Conservation (phyloP, 257 asterid genomes). For the Lycium ferocissimum region DNA sequence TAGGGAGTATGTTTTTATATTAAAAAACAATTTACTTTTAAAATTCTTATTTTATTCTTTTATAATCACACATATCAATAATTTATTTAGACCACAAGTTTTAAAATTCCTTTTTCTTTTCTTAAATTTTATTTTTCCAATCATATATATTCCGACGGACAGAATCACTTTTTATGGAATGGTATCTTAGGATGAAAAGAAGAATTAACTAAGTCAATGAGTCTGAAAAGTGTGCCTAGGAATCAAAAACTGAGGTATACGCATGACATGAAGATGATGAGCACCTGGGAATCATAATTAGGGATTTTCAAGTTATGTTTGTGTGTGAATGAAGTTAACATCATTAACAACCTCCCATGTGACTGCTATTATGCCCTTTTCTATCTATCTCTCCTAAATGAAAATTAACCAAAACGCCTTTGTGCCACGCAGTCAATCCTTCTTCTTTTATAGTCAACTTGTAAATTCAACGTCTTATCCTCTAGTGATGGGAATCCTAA, state of each 20-base stretch:
- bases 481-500: not conserved
- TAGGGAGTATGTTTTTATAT: no score
- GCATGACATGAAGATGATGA: conserved; percentile 38
- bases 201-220: conserved; percentile 32
- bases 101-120: not conserved
- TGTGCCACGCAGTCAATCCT: not conserved
- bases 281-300: conserved; percentile 34
- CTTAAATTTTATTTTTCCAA: not conserved
- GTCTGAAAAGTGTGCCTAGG: conserved; percentile 2
- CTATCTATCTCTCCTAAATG: not conserved
- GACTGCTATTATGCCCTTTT: conserved; percentile 41
- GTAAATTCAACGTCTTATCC: not conserved
- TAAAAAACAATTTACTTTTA: not conserved
- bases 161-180: not conserved
- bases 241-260: not conserved
- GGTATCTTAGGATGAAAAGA: conserved; percentile 35
- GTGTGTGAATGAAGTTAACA: conserved; percentile 58
- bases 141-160: not conserved
- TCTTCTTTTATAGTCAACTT: not conserved
- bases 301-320: conserved; percentile 15
- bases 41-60: not conserved
- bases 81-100: no score
- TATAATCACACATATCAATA: not conserved
- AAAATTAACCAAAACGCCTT: not conserved
- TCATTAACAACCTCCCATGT: conserved; percentile 57